These are phyloP conservation scores for Calonectria fujianensis DNA, from an alignment of 2,329 filamentous ascomycete species.

Conservation along the genomic window DNA sequence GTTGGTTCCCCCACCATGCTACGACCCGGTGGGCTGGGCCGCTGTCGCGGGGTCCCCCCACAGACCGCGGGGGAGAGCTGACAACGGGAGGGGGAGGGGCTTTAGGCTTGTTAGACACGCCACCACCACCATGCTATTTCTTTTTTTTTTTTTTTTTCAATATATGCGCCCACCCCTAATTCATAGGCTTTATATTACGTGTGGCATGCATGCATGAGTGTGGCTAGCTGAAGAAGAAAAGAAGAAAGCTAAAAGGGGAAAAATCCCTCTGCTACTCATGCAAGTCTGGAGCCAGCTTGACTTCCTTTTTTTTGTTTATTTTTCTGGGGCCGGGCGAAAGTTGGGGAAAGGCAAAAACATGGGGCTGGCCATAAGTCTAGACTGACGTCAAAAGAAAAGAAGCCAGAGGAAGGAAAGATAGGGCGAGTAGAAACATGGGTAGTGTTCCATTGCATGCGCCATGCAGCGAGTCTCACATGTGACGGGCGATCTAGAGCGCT, in stretches of 20 bases:
- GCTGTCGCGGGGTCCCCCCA: not conserved
- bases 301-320: not conserved
- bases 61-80: not conserved
- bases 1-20: not conserved
- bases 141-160: not conserved
- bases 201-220: slow-evolving; percentile 3
- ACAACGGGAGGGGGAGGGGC: not conserved
- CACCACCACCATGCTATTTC: not conserved
- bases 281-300: not conserved
- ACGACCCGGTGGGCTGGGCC: not conserved
- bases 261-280: not conserved
- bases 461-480: slow-evolving; percentile 10
- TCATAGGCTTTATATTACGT: not conserved
- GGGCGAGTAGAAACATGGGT: not conserved
- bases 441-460: not conserved
- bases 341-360: not conserved
- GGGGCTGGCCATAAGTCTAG: not conserved
- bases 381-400: not conserved
- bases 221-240: not conserved
- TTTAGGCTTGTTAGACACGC: not conserved
- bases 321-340: too few species aligned
- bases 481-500: not conserved
- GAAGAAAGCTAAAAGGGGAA: not conserved
- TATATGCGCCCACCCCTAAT: not conserved
- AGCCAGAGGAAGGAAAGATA: not conserved